A percentile compares a stretch with the other conserved stretches of the same genome.
These are phyloP conservation scores for Metarhizium robertsii DNA, from an alignment of 2,329 filamentous ascomycete genomes.

Conservation along the genomic window DNA sequence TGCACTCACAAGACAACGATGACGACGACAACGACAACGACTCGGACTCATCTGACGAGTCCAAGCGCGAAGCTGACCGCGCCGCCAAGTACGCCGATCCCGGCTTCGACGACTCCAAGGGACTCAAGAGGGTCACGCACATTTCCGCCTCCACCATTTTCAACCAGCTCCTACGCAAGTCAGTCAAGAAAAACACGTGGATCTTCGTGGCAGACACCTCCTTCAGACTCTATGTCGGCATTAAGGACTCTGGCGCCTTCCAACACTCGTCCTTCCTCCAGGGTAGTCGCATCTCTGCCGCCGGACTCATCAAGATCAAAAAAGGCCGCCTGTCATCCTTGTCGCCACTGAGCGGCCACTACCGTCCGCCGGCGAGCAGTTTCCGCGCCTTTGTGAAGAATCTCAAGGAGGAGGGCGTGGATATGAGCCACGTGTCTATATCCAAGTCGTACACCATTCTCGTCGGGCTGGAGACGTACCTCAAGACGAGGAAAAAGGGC, in stretches of 20 bases:
- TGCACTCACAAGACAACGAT: constrained; percentile 6
- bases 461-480: constrained; percentile 72
- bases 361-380: constrained; percentile 73
- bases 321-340: constrained; percentile 67
- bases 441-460: constrained; percentile 76
- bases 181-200: constrained; percentile 82
- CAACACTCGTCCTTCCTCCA: constrained; percentile 88
- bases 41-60: constrained; percentile 30
- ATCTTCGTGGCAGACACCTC: constrained; percentile 86
- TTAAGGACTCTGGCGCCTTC: constrained; percentile 81
- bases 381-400: constrained; percentile 73
- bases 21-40: constrained; percentile 12
- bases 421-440: constrained; percentile 70
- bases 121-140: constrained; percentile 45
- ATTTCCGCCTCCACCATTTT: constrained; percentile 64
- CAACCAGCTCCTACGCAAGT: constrained; percentile 68
- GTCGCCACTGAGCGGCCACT: constrained; percentile 69
- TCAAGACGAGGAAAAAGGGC: constrained; percentile 56
- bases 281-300: constrained; percentile 70
- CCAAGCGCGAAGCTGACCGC: constrained; percentile 47
- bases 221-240: constrained; percentile 79
- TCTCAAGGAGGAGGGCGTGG: constrained; percentile 63
- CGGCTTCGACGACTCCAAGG: constrained; percentile 50
- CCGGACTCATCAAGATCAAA: constrained; percentile 78
- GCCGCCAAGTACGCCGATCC: constrained; percentile 57